Evolutionary conservation across 345 rosid species (phyloP).

Genomic region (Hibiscus trionum): DNA sequence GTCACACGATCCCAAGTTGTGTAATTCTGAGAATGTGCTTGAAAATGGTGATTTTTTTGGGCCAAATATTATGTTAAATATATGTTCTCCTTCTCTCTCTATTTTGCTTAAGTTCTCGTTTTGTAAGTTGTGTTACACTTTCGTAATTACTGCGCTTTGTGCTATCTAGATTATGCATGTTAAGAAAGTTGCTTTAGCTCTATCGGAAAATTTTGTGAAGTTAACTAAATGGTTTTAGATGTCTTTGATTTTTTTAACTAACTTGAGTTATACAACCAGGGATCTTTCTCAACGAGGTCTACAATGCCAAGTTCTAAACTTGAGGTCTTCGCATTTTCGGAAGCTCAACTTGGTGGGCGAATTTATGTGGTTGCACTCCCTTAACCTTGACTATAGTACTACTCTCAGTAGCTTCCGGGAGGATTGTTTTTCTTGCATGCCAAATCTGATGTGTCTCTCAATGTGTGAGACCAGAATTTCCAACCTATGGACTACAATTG

Average conservation of each 20-base stretch:
- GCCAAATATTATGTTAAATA: background rate
- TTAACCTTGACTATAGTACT: conserved; percentile 67
- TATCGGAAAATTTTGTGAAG: background rate
- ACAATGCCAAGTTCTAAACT: conserved; percentile 57
- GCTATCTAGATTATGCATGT: background rate
- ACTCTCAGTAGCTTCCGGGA: conserved; percentile 59
- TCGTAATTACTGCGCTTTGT: background rate
- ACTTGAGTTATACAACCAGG: conserved; percentile 36
- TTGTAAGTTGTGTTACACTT: background rate
- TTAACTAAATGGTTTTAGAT: background rate
- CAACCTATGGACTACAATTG: conserved; percentile 77
- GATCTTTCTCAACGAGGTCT: conserved; percentile 61
- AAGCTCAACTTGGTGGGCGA: conserved; percentile 83
- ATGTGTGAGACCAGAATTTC: conserved; percentile 76
- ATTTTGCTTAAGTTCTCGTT: background rate
- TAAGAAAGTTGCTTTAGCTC: background rate
- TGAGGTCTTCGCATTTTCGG: conserved; percentile 53
- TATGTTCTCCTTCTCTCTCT: background rate
- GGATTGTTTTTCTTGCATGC: conserved; percentile 78
- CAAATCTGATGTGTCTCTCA: conserved; percentile 63
- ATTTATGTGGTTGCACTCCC: conserved; percentile 52
- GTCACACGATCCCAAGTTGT: background rate
- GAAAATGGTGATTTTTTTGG: background rate
- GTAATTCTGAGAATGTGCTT: background rate
- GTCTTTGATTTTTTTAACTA: conserved; percentile 3